Conservation (phyloP, 2,329 filamentous ascomycete species). For the Lojkania enalia region DNA sequence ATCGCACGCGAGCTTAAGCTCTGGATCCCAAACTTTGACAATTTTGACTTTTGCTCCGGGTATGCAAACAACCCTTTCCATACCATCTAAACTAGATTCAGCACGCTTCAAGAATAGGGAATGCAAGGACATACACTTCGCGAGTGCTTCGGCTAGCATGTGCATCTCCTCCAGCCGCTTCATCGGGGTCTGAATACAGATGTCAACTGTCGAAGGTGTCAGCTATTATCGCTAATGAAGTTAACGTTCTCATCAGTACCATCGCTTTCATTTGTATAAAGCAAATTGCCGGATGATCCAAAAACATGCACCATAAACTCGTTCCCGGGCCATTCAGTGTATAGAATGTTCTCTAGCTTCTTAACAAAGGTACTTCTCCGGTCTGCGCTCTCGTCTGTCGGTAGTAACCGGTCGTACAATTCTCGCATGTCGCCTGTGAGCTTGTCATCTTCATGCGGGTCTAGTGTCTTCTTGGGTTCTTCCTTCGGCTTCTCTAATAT, state of each 20-base stretch:
- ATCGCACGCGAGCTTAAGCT: constrained; percentile 85
- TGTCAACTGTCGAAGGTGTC: constrained; percentile 70
- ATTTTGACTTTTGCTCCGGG: constrained; percentile 96
- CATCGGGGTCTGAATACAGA: constrained; percentile 92
- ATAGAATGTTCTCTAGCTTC: constrained; percentile 87
- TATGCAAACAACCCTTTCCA: constrained; percentile 95
- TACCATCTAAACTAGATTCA: constrained; percentile 70
- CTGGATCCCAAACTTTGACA: constrained; percentile 98
- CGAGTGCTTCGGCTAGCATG: constrained; percentile 82
- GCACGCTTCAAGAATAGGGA: constrained; percentile 2
- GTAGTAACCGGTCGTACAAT: constrained; percentile 82
- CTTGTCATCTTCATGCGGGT: constrained; percentile 49
- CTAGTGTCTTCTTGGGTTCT: constrained; percentile 60
- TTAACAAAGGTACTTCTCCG: constrained; percentile 75
- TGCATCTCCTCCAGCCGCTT: constrained; percentile 88
- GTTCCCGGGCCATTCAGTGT: constrained; percentile 87
- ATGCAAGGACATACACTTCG: constrained; percentile 67
- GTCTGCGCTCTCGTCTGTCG: constrained; percentile 75
- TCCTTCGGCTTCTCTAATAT: constrained; percentile 74
- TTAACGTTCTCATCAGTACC: constrained; percentile 60
- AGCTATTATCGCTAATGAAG: constrained; percentile 17
- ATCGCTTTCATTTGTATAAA: constrained; percentile 95
- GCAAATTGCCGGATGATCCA: constrained; percentile 93
- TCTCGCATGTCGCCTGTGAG: constrained; percentile 82
- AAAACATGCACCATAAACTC: constrained; percentile 91